A percentile compares a stretch with the other conserved stretches of the same genome.
Conservation (phyloP, 352 stramenopile genomes). For the Phytophthora boehmeriae region DNA sequence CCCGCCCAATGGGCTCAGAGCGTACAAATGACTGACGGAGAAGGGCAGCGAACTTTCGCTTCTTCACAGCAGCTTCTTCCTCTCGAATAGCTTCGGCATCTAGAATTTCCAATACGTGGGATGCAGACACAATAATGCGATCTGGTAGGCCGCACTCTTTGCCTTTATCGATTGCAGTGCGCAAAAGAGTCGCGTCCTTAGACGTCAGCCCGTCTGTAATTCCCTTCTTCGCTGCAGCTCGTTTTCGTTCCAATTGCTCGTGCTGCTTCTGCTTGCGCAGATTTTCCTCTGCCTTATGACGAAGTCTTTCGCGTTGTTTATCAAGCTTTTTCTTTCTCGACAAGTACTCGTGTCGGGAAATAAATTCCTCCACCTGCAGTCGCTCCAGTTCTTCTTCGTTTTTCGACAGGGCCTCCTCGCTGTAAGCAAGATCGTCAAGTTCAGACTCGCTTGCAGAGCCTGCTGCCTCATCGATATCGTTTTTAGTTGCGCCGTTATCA, state of each 20-base stretch:
- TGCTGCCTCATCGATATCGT: constrained; percentile 33
- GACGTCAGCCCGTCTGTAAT: constrained; percentile 69
- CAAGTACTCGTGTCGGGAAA: constrained; percentile 86
- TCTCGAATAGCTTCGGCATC: constrained; percentile 71
- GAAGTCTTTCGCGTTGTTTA: constrained; percentile 62
- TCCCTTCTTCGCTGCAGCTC: constrained; percentile 59
- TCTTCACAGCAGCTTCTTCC: constrained; percentile 63
- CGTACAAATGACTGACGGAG: constrained; percentile 77
- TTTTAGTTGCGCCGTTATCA: constrained; percentile 46
- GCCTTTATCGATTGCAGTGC: constrained; percentile 69
- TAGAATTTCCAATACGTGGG: constrained; percentile 78
- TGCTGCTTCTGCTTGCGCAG: constrained; percentile 67
- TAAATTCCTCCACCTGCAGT: constrained; percentile 60
- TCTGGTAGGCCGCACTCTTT: constrained; percentile 70
- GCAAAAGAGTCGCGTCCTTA: constrained; percentile 63
- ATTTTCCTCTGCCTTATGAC: constrained; percentile 59
- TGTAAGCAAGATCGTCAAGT: constrained; percentile 60
- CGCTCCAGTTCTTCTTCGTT: constrained; percentile 81
- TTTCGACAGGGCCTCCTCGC: constrained; percentile 63
- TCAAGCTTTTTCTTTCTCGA: constrained; percentile 77
- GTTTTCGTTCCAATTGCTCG: constrained; percentile 73
- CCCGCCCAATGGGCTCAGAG: constrained; percentile 73
- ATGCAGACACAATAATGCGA: constrained; percentile 70
- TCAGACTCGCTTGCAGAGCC: constrained; percentile 68
- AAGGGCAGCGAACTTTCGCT: constrained; percentile 64